These are phyloP conservation scores for Talaromyces albobiverticillius DNA, from an alignment of 2,329 filamentous ascomycete species.

Conservation along the genomic window DNA sequence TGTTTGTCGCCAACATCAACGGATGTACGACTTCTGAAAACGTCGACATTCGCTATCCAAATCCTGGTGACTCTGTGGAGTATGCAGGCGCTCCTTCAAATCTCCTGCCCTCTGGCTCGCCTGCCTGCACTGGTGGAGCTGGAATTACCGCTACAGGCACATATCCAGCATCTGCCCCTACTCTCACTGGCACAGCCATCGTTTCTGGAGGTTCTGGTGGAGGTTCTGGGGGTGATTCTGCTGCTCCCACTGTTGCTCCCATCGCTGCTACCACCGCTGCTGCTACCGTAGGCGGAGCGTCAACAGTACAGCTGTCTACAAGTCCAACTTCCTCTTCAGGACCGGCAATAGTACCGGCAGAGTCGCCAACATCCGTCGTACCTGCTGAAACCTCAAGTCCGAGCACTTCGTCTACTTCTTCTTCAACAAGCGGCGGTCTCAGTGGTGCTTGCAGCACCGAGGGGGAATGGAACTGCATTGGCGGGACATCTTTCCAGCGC, in stretches of 20 bases:
- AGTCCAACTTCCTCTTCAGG: background rate
- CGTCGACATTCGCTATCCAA: slow-evolving; percentile 63
- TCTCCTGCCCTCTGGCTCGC: slow-evolving; percentile 29
- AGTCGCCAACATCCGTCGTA: background rate
- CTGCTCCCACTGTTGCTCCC: slow-evolving; percentile 12
- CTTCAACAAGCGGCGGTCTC: slow-evolving; percentile 30
- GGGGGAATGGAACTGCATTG: slow-evolving; percentile 59
- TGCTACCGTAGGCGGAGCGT: background rate
- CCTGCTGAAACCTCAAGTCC: slow-evolving; percentile 9
- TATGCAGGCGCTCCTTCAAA: slow-evolving; percentile 41
- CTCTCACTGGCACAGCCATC: slow-evolving; percentile 21
- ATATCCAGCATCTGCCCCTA: slow-evolving; percentile 16
- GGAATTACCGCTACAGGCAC: slow-evolving; percentile 18
- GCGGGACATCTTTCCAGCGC: slow-evolving; percentile 57
- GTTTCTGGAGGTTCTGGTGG: slow-evolving; percentile 13
- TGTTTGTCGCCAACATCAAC: slow-evolving; percentile 73
- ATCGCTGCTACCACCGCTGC: slow-evolving; percentile 15
- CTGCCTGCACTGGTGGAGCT: slow-evolving; percentile 26
- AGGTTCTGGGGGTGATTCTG: slow-evolving; percentile 1
- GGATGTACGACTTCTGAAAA: slow-evolving; percentile 55
- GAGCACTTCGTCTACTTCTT: slow-evolving; percentile 23
- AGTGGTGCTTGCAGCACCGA: slow-evolving; percentile 51
- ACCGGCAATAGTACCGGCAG: too few relatives aligned
- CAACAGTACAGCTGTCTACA: background rate
- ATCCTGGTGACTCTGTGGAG: slow-evolving; percentile 61